phyloP scores from a whole-genome alignment of 345 rosid species.

The Gossypium anomalum region DNA sequence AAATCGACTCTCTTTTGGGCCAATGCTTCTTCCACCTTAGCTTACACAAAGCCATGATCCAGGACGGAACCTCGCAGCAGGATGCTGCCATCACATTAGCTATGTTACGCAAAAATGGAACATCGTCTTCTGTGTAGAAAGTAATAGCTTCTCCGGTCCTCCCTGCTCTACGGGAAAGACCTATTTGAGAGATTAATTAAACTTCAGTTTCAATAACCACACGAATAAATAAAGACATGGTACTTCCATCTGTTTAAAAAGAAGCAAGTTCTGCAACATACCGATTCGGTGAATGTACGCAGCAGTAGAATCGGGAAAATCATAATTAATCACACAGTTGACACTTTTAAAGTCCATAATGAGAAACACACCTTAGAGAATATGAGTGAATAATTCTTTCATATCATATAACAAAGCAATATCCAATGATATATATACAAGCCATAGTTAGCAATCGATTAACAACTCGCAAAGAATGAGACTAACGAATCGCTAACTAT shows the following conservation, averaged over 20 bases:
- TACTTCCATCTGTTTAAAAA: neutral
- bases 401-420: too few species aligned
- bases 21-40: slow-evolving; percentile 78
- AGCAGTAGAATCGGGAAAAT: slow-evolving; percentile 85
- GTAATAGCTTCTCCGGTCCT: slow-evolving; percentile 88
- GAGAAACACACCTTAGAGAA: neutral
- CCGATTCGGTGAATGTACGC: slow-evolving; percentile 95
- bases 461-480: too few species aligned
- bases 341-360: slow-evolving; percentile 85
- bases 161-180: slow-evolving; percentile 88
- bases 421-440: too few species aligned
- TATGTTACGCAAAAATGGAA: slow-evolving; percentile 67
- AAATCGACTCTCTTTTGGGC: slow-evolving; percentile 66
- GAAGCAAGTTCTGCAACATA: slow-evolving; percentile 25
- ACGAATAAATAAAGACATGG: neutral
- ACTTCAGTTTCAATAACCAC: slow-evolving; percentile 4
- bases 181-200: slow-evolving; percentile 29
- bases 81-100: slow-evolving; percentile 80
- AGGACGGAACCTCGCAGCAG: slow-evolving; percentile 85
- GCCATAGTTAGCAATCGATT: too few species aligned
- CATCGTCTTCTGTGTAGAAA: slow-evolving; percentile 73
- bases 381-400: too few species aligned
- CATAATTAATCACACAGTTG: slow-evolving; percentile 84
- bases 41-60: slow-evolving; percentile 66
- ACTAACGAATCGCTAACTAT: too few species aligned